These are phyloP conservation scores for Entomortierella parvispora DNA, from an alignment of 192 early-diverging fungal genomes.

Conservation along the genomic window DNA sequence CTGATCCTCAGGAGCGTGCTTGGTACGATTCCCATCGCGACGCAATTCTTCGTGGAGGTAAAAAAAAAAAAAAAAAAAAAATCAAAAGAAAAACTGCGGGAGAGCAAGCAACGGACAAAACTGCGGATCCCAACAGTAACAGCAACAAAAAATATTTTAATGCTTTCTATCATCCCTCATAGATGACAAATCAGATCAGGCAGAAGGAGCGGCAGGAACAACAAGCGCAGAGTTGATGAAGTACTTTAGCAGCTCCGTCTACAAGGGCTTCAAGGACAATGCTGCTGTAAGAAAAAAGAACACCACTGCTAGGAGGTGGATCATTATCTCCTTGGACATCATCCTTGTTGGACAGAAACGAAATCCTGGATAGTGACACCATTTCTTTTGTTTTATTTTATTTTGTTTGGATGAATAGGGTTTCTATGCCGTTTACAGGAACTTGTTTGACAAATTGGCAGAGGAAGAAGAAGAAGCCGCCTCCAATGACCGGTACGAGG, in stretches of 20 bases:
- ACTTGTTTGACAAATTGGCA: constrained; percentile 79
- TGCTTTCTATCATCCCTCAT: not conserved
- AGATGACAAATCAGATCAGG: constrained; percentile 62
- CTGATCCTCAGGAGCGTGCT: constrained; percentile 92
- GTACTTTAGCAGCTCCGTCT: constrained; percentile 81
- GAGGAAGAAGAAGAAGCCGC: constrained; percentile 81
- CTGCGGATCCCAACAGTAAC: not conserved
- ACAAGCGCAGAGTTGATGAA: constrained; percentile 79
- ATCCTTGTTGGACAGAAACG: too few species aligned
- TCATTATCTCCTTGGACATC: not conserved
- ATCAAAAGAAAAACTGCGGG: not conserved
- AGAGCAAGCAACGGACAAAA: not conserved
- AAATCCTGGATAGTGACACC: too few species aligned
- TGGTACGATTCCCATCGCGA: constrained; percentile 96
- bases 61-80: not conserved
- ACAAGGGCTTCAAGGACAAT: constrained; percentile 76
- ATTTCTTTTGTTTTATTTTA: constrained; percentile 7
- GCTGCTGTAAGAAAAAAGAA: constrained; percentile 50
- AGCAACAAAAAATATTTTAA: not conserved
- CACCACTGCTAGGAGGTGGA: not conserved
- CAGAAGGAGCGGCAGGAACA: constrained; percentile 63
- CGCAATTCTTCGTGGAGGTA: constrained; percentile 87
- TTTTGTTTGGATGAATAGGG: constrained; percentile 48
- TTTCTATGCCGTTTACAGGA: constrained; percentile 86
- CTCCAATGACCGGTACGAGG: constrained; percentile 53